Base-by-base conservation (phyloP, 305 asterid species). In the Ilex paraguariensis region DNA sequence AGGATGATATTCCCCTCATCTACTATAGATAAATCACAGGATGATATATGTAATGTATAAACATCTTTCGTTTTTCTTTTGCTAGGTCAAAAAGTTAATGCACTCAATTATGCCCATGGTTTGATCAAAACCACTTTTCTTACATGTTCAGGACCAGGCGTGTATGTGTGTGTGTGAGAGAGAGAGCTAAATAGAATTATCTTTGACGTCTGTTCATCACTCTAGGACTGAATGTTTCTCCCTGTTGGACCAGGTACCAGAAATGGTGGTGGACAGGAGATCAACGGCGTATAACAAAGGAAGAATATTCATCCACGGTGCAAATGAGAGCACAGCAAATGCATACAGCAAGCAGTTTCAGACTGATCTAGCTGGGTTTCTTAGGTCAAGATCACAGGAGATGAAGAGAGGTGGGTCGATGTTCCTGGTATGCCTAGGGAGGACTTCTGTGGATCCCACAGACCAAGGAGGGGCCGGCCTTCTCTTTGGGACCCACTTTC, bases 381-480 rank as follows among this genome's bases (percentile, higher is more conserved):
- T 93, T 52, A 71, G 80, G 30, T 72, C 86, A 45, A 84, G 98
- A 67, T 79, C 96, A 6, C 69, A 74, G 21, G 98, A 93, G 50
- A 77, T 93, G 77, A 90, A 82, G 69, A 79, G 71, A 0, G 97
- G 98, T 12, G 97, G 98, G 0, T 86, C 96, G 61, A 93, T 93
- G 96, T 93, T 93, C 86, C 73, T 93, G 75, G 94, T 79, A 36
- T 87, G 96, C 71, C 70, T 93, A 63, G 99, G 99, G 0, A 85
- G 97, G 73, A 86, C 95, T 16, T 81, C 86, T 45, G 36, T 71
- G 28, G 92, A 93, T 70, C 95, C 99, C 36, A 73, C 94, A 7
- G 95, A 90, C 71, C 99, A 93, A 73, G 95, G 97, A 40, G 99
- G 97, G 60, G 95, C 99, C 10, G 99, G 99, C 0, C 76, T 87